Percentiles rank a stretch among this genome's conserved stretches.
These are phyloP conservation scores for Tuber umbilicatum DNA, from an alignment of 495 filamentous ascomycete genomes.

Conservation along the genomic window DNA sequence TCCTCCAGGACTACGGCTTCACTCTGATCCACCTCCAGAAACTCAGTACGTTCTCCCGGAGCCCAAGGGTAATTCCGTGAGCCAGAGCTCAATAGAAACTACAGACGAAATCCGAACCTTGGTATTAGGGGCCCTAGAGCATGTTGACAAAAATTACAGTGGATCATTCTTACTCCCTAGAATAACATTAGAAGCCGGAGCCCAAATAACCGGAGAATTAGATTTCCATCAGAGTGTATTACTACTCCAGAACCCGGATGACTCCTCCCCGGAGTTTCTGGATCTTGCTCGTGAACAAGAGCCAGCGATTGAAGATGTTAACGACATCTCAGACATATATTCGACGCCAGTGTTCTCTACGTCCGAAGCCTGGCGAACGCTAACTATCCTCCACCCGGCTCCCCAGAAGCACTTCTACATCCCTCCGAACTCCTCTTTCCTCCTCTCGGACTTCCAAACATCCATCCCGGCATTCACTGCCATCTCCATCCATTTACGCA, in stretches of 20 bases:
- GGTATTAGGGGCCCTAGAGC: constrained; percentile 22
- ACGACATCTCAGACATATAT: constrained; percentile 40
- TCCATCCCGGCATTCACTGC: constrained; percentile 21
- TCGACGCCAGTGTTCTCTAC: constrained; percentile 43
- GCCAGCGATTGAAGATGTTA: not conserved
- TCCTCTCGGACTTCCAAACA: constrained; percentile 42
- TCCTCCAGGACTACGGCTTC: constrained; percentile 21
- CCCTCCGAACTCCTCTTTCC: constrained; percentile 52
- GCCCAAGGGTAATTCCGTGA: constrained; percentile 13
- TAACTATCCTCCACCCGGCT: constrained; percentile 29
- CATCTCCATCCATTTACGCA: constrained; percentile 38
- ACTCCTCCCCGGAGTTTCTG: not conserved
- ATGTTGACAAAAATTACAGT: constrained; percentile 19
- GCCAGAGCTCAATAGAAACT: not conserved
- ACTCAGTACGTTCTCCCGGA: constrained; percentile 24
- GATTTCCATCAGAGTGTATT: constrained; percentile 21
- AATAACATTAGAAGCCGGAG: not conserved
- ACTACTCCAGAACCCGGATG: constrained; percentile 11
- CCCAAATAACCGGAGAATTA: constrained; percentile 1
- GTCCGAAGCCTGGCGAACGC: constrained; percentile 36
- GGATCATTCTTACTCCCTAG: constrained; percentile 43
- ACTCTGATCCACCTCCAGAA: not conserved
- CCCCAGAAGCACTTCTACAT: constrained; percentile 44
- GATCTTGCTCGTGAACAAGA: not conserved
- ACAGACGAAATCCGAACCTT: constrained; percentile 8